Evolutionary conservation across 345 rosid genomes (phyloP).

Genomic region (Arabis alpina): DNA sequence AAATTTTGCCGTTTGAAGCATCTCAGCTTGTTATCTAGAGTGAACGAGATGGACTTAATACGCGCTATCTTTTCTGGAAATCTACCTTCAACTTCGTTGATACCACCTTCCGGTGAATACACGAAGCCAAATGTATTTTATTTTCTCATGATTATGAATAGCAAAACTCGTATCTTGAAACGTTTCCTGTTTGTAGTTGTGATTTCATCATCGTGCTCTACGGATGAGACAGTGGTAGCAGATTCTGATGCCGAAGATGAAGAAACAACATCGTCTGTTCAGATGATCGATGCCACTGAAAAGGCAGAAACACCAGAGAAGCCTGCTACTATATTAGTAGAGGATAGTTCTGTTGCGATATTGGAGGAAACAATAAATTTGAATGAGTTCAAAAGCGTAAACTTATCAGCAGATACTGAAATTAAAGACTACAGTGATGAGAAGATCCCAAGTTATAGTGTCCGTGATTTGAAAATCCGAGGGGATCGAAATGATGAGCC

Average conservation of each 20-base stretch:
- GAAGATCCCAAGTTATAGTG: conserved; percentile 33
- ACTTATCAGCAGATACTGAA: conserved; percentile 37
- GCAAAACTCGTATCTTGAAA: conserved; percentile 22
- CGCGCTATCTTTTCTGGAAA: conserved; percentile 71
- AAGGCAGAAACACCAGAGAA: conserved; percentile 42
- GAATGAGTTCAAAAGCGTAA: conserved; percentile 57
- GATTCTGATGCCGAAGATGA: conserved; percentile 76
- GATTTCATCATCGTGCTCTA: conserved; percentile 91
- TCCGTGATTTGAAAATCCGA: conserved; percentile 40
- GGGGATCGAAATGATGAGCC: conserved; percentile 51
- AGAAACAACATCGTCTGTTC: conserved; percentile 54
- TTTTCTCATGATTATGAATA: conserved; percentile 14
- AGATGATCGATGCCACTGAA: conserved; percentile 37
- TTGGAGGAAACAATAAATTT: conserved; percentile 44
- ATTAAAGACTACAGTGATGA: conserved; percentile 26
- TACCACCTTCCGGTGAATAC: conserved; percentile 62
- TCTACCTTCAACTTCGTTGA: conserved; percentile 60
- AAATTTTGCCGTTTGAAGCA: conserved; percentile 52
- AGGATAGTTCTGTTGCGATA: conserved; percentile 37
- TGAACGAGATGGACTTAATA: conserved; percentile 70
- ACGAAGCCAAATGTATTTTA: conserved; percentile 5
- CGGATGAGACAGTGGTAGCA: conserved; percentile 93
- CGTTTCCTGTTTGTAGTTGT: conserved; percentile 54
- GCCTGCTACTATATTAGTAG: conserved; percentile 37
- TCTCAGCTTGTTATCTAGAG: conserved; percentile 59